Base-by-base conservation (phyloP, 192 early-diverging fungal species). In the Coemansia sp. region DNA sequence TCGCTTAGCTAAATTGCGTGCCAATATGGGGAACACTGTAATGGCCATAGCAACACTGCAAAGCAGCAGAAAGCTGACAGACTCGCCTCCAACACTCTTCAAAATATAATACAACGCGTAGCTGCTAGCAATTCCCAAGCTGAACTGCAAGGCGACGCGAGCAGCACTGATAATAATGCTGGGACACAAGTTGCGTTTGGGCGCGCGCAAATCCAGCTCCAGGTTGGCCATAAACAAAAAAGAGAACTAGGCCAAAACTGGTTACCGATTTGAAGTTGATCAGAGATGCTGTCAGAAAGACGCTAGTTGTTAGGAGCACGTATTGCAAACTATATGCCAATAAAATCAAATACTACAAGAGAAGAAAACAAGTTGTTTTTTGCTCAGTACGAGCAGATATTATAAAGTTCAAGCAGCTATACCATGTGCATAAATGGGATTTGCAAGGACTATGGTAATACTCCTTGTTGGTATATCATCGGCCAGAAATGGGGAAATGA, bases 21-120 rank as follows among this genome's bases (percentile, higher is more conserved):
- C 96, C 31, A 98, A 86, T 1, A 98, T 96, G 0, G 96, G 96
- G 62, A 96, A 98, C 1, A 94, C 95, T 0, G 95, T 98, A 64
- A 96, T 94, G 35, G 91, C 82, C 90, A 96, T 94, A 42, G 93
- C 92, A 6, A 97, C 96, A 40, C 94, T 94, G 24, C 86, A 80
- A 73, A 96, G 96, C 56, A 95, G 86, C 20, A 98, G 51, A 69
- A 95, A 96, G 19, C 81, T 89, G 15, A 75, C 65, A 75, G 93
- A 96, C 3, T 75, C 54, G 12, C 75, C 79, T 20, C 71, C 60
- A 6, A 60, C 42, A 3, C 84, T 59, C 27, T 83, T 75, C 22
- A 90, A 62, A 12, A 86, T 56, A 19, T 85, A 65, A 62, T 90
- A 95, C 3, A 94, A 67, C 22, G 90, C 86, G 54, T 89, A 88